These are phyloP conservation scores for Podospora anserina DNA, from an alignment of 495 filamentous ascomycete genomes.

Conservation along the genomic window DNA sequence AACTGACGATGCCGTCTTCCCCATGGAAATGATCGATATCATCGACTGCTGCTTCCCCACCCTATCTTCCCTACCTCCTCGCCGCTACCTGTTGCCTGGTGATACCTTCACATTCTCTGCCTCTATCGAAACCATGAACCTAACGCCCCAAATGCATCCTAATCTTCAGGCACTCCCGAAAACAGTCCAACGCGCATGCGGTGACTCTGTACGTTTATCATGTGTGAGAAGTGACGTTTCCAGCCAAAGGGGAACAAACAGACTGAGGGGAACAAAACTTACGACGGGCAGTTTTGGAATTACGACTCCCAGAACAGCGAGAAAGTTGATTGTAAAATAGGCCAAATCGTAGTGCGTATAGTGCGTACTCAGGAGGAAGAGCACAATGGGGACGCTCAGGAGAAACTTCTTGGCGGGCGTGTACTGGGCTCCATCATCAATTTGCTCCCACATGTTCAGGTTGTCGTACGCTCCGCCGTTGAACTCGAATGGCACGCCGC, in stretches of 20 bases:
- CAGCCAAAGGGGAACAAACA: neutral
- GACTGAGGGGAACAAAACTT: conserved; percentile 38
- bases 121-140: conserved; percentile 22
- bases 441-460: conserved; percentile 99
- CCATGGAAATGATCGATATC: neutral
- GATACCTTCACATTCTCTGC: conserved; percentile 15
- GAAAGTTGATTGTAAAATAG: conserved; percentile 94
- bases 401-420: conserved; percentile 98
- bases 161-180: conserved; percentile 58
- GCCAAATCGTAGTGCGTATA: conserved; percentile 97
- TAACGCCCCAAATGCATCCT: conserved; percentile 27
- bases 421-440: conserved; percentile 98
- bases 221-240: conserved; percentile 14
- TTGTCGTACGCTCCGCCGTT: conserved; percentile 99
- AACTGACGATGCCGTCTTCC: neutral
- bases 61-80: conserved; percentile 15
- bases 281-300: conserved; percentile 95
- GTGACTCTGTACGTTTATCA: conserved; percentile 52
- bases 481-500: conserved; percentile 97
- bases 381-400: conserved; percentile 84
- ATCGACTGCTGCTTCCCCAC: conserved; percentile 5
- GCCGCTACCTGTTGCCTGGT: conserved; percentile 11
- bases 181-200: conserved; percentile 68
- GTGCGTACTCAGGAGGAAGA: conserved; percentile 95
- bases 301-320: conserved; percentile 85